phyloP scores from a whole-genome alignment of 306 rosid genomes.

The Prunus mume region DNA sequence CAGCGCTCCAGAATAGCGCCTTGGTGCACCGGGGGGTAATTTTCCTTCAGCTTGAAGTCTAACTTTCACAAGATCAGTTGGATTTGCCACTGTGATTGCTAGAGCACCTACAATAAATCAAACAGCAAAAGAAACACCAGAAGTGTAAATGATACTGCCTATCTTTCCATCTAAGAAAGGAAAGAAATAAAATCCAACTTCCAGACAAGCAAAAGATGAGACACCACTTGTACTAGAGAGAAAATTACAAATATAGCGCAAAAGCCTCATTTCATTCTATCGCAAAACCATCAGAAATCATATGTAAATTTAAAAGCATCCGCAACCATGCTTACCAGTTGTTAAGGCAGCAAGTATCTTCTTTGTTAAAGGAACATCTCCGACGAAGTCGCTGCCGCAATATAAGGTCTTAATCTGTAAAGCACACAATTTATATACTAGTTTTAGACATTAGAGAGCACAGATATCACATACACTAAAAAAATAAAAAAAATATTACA shows the following conservation, averaged over 20 bases:
- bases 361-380: conserved; percentile 87
- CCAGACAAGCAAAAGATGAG: background rate
- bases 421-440: conserved; percentile 16
- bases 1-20: conserved; percentile 87
- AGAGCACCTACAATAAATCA: conserved; percentile 61
- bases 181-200: background rate
- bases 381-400: conserved; percentile 77
- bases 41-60: conserved; percentile 97
- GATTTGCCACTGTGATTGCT: conserved; percentile 81
- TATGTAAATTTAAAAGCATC: conserved; percentile 6
- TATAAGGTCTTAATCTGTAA: conserved; percentile 75
- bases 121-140: background rate
- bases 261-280: background rate
- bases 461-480: conserved; percentile 15
- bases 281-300: conserved; percentile 6
- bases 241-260: background rate
- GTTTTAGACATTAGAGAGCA: conserved; percentile 24
- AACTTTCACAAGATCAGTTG: conserved; percentile 94
- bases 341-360: conserved; percentile 92
- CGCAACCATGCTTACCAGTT: conserved; percentile 59
- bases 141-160: background rate
- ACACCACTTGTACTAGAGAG: background rate
- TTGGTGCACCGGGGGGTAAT: conserved; percentile 80
- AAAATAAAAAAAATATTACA: conserved; percentile 8
- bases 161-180: background rate